Evolutionary conservation across 2,329 filamentous ascomycete genomes (phyloP), one percentile per base, ranked within the genome.

Genomic region (Aspergillus piperis): DNA sequence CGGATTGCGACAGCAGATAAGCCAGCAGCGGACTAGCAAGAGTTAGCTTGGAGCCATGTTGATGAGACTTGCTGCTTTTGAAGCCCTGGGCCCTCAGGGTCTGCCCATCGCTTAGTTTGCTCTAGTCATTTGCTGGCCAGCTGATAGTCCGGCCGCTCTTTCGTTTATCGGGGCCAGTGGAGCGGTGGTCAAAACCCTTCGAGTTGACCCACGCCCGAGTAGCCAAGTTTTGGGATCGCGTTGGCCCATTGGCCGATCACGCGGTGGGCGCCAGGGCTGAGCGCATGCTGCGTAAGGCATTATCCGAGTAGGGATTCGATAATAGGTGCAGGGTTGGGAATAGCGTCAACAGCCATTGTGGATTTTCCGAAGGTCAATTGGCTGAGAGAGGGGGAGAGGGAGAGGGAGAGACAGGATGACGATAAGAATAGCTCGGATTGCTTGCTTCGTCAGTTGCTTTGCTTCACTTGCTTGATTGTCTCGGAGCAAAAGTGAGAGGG

Each of bases 21-120:
- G 48, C 47, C 48, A 58, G 44, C 30, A 44, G 23, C 30, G 57
- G 23, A 54, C 39, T 47, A 59, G 41, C 36, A 54, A 32, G 38
- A 10, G 21, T 42, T 25, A 38, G 36, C 15, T 42, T 54, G 42
- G 52, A 27, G 39, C 23, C 52, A 54, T 17, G 32, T 13, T 36
- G 11, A 13, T 5, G 23, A 30, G n/a, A 17, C 23, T n/a, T 15
- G 32, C 32, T 36, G 32, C 32, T 36, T 36, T 36, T 13, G 39
- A 42, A 17, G 38, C 23, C 15, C 36, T 54, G 51, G 41, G 32
- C 51, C 51, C 19, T 54, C 51, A 54, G 36, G 51, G 51, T 54
- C 53, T 44, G 53, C 41, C 39, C 53, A 36, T 55, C 39, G 53
- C 39, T 47, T 44, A 55, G 42, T 42, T 5, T 11, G 53, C 8